Conservation (phyloP, 208 protist species). For the Wallacemonas sp. region DNA sequence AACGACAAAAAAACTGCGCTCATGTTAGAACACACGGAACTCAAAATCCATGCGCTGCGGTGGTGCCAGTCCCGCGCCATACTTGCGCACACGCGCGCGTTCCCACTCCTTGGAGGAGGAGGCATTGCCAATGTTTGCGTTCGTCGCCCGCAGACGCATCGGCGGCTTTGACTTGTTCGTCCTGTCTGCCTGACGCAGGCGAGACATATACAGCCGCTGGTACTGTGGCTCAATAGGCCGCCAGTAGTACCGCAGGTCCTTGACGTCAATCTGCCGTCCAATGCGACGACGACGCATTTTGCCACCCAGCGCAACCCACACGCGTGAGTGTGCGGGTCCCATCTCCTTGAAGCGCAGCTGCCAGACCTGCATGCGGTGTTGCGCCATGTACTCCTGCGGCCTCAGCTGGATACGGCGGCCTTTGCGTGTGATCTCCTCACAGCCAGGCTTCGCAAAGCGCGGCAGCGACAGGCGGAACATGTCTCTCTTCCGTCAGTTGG, state of each 20-base stretch:
- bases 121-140: conserved; percentile 65
- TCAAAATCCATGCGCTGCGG: conserved; percentile 81
- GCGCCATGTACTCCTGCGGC: conserved; percentile 67
- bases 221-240: conserved; percentile 90
- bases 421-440: conserved; percentile 80
- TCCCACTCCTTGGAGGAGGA: conserved; percentile 74
- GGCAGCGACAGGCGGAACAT: conserved; percentile 64
- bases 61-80: conserved; percentile 66
- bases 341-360: conserved; percentile 91
- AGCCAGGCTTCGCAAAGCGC: conserved; percentile 74
- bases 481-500: no score
- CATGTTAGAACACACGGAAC: conserved; percentile 83
- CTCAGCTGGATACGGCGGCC: conserved; percentile 71
- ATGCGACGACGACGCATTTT: conserved; percentile 91
- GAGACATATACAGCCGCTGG: conserved; percentile 90
- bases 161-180: conserved; percentile 55
- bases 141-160: conserved; percentile 73
- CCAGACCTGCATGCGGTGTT: conserved; percentile 85
- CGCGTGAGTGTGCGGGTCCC: conserved; percentile 77
- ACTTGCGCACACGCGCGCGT: conserved; percentile 73
- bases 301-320: conserved; percentile 88
- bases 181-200: conserved; percentile 66
- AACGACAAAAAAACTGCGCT: not conserved
- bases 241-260: conserved; percentile 91
- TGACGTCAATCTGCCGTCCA: conserved; percentile 86